A percentile compares a stretch with the other conserved stretches of the same genome.
These are phyloP conservation scores for Nectriaceae sp. DNA, from an alignment of 2,329 filamentous ascomycete species.

Conservation along the genomic window DNA sequence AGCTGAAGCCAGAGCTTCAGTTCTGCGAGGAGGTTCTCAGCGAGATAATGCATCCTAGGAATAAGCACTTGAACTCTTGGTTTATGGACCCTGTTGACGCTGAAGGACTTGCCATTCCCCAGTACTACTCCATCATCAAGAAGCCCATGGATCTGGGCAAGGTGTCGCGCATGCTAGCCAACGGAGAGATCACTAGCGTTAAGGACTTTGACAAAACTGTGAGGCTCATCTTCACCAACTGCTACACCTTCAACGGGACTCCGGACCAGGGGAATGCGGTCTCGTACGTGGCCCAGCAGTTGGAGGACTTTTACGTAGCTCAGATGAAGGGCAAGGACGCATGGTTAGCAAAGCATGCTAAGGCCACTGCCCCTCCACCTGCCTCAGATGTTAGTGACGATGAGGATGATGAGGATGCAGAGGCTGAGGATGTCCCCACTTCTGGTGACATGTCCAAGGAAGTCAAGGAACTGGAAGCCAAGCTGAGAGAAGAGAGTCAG, in stretches of 20 bases:
- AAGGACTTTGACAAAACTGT: conserved; percentile 88
- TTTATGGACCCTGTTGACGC: conserved; percentile 89
- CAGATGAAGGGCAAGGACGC: conserved; percentile 78
- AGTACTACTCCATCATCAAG: conserved; percentile 92
- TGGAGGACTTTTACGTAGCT: conserved; percentile 74
- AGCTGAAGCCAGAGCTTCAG: conserved; percentile 84
- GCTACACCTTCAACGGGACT: conserved; percentile 81
- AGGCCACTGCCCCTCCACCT: conserved; percentile 51
- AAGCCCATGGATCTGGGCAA: conserved; percentile 93
- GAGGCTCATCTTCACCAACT: conserved; percentile 83
- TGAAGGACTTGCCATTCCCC: conserved; percentile 89
- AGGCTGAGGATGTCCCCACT: conserved; percentile 50
- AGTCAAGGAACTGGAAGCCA: conserved; percentile 54
- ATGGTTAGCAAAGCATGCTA: conserved; percentile 78
- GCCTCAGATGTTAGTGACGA: conserved; percentile 70
- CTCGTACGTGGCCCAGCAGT: conserved; percentile 67
- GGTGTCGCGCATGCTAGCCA: conserved; percentile 75
- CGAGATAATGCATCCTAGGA: conserved; percentile 75
- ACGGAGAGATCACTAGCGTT: conserved; percentile 75
- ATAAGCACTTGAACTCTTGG: conserved; percentile 67
- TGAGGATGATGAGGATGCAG: conserved; percentile 71
- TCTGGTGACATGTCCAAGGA: conserved; percentile 43
- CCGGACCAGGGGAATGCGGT: conserved; percentile 65
- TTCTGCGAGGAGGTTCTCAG: conserved; percentile 84
- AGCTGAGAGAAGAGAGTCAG: conserved; percentile 57